Conservation (phyloP, 2,329 filamentous ascomycete species). For the Stagonosporopsis rhizophila region DNA sequence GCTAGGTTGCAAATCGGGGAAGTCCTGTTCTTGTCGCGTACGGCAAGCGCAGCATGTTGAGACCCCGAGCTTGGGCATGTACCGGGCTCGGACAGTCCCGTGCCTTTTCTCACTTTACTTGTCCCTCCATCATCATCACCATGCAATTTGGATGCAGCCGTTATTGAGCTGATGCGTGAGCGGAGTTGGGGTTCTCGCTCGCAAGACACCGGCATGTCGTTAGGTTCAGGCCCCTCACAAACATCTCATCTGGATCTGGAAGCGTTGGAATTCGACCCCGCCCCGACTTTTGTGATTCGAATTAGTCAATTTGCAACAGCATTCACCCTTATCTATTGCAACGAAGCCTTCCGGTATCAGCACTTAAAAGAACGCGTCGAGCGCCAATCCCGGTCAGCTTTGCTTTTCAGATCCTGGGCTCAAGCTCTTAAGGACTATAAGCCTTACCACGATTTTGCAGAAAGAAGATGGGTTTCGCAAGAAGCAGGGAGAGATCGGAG, state of each 20-base stretch:
- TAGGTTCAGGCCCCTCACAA: neutral
- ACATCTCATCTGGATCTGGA: conserved; percentile 29
- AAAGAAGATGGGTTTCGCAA: conserved; percentile 27
- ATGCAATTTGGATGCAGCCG: neutral
- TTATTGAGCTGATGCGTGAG: neutral
- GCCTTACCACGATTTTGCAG: conserved; percentile 23
- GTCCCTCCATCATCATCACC: neutral
- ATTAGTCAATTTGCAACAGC: conserved; percentile 13
- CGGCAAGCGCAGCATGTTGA: conserved; percentile 1
- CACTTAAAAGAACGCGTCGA: conserved; percentile 17
- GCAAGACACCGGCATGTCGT: conserved; percentile 1
- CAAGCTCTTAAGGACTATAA: conserved; percentile 29
- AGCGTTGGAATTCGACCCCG: conserved; percentile 29
- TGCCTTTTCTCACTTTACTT: neutral
- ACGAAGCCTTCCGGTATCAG: conserved; percentile 29
- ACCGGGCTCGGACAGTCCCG: neutral
- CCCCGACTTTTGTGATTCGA: conserved; percentile 35
- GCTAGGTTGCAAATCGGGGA: conserved; percentile 5
- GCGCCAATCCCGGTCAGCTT: conserved; percentile 17
- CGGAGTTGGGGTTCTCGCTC: neutral
- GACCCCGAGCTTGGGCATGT: neutral
- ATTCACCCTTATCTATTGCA: conserved; percentile 34
- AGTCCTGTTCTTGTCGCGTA: neutral
- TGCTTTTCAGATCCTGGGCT: conserved; percentile 39
- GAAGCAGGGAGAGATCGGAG: conserved; percentile 19